Conservation (phyloP, 305 asterid genomes). For the Fraxinus floribunda region DNA sequence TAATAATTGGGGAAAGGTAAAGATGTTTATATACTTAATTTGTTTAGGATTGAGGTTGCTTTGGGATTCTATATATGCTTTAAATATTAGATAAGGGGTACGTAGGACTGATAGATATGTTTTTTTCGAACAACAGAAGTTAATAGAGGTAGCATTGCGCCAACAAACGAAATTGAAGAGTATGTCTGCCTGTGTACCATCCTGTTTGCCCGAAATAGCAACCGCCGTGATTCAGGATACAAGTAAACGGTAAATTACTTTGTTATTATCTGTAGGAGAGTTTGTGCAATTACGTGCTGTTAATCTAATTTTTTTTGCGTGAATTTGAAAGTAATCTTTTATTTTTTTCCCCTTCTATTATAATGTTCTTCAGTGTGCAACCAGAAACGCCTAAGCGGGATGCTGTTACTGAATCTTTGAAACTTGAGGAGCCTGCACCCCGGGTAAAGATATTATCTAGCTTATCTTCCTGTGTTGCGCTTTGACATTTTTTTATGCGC, state of each 20-base stretch:
- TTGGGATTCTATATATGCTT: neutral
- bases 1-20: neutral
- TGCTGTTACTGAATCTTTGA: slow-evolving; percentile 40
- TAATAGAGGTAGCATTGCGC: slow-evolving; percentile 73
- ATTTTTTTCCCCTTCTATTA: neutral
- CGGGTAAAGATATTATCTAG: slow-evolving; percentile 40
- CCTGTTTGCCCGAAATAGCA: slow-evolving; percentile 49
- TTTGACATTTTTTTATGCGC: neutral
- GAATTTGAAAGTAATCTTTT: neutral
- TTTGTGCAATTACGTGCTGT: slow-evolving; percentile 5
- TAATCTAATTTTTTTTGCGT: neutral
- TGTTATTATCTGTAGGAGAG: neutral
- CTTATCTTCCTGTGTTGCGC: neutral
- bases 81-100: neutral
- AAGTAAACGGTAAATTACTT: slow-evolving; percentile 45
- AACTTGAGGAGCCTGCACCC: slow-evolving; percentile 71
- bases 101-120: neutral
- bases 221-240: slow-evolving; percentile 35
- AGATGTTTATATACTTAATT: neutral
- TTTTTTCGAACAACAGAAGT: slow-evolving; percentile 51
- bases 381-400: slow-evolving; percentile 41
- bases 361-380: slow-evolving; percentile 37
- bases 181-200: slow-evolving; percentile 62
- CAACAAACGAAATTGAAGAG: slow-evolving; percentile 78
- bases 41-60: neutral